Evolutionary conservation across 495 filamentous ascomycete species (phyloP), one percentile per base, ranked within the genome.

Genomic region (Aspergillus diversus): DNA sequence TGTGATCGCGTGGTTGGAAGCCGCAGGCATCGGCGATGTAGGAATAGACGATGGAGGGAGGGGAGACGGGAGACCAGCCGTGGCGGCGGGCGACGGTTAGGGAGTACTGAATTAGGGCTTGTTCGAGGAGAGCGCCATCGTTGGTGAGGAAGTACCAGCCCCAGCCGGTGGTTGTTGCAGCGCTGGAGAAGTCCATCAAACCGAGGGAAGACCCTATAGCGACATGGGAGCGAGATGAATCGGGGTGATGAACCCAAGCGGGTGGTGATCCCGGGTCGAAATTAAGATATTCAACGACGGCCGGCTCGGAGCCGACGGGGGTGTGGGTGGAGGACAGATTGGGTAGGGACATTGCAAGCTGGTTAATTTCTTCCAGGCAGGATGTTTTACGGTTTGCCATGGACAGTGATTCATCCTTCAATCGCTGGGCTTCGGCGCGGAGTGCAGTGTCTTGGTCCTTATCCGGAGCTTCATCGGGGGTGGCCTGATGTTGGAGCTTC

Each of bases 121-220:
- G 93, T 72, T 98, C 95, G 3, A 99, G 83, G 73, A 95, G 83
- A 0, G 92, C 93, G 7, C 87, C 93, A 64, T 96, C 94, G 74
- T 96, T 90, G 35, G 88, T 82, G 0, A 99, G 86, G 73, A 90
- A 97, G 76, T 99, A 99, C 92, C 93, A 99, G 0, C 95, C 95
- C 93, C 93, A 98, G 15, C 95, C 95, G 37, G 87, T 90, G 17
- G 90, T 87, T 8, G 84, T 88, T 17, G 86, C 88, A 4, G 93
- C 92, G 56, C 81, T 85, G 11, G 87, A 80, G 69, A 99, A 97
- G 76, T 99, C 96, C 52, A 99, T 78, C 2, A 98, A 79, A 21
- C 87, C 83, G 0, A 99, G 84, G 64, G 90, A 84, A 2, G 84
- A 80, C 31, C 96, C 96, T 64, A 99, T 91, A 63, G 93, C 83